Percentiles rank a stretch among this genome's conserved stretches.
Evolutionary conservation across 352 stramenopile species (phyloP).

Genomic region (Pythium utonaiense): DNA sequence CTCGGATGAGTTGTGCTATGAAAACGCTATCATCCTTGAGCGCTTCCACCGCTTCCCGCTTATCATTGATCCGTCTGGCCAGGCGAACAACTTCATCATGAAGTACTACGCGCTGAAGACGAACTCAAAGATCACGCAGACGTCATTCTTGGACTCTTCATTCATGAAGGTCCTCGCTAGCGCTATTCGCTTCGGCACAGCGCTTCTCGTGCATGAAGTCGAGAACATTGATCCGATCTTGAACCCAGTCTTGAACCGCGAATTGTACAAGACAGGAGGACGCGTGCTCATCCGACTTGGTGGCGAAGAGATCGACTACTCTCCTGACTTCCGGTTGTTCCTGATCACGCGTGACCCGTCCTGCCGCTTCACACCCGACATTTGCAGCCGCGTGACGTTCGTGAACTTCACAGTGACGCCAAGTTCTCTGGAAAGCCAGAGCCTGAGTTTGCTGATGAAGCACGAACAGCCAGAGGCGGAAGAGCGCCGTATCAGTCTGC

Average conservation of each 20-base stretch:
- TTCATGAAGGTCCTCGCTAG: conserved; percentile 99
- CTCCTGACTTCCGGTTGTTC: conserved; percentile 97
- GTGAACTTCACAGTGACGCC: conserved; percentile 99
- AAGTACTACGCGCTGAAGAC: conserved; percentile 93
- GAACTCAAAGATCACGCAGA: conserved; percentile 95
- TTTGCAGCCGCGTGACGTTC: conserved; percentile 98
- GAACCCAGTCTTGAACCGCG: conserved; percentile 99
- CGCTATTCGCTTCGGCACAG: conserved; percentile 98
- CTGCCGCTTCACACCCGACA: conserved; percentile 97
- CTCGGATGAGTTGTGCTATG: conserved; percentile 95
- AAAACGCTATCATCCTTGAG: conserved; percentile 99
- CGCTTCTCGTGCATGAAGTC: conserved; percentile 98
- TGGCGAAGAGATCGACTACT: conserved; percentile 99
- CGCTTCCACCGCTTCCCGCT: conserved; percentile 97
- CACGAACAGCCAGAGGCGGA: conserved; percentile 98
- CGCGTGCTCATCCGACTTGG: conserved; percentile 96
- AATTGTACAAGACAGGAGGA: conserved; percentile 98
- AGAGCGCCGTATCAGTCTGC: conserved; percentile 92
- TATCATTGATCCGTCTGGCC: conserved; percentile 98
- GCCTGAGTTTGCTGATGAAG: conserved; percentile 94
- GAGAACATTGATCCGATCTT: conserved; percentile 99
- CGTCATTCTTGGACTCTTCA: conserved; percentile 98
- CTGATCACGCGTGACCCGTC: conserved; percentile 98
- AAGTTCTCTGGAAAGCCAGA: conserved; percentile 96
- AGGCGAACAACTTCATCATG: conserved; percentile 98